Evolutionary conservation across 129 eudicot genomes (phyloP), one percentile per base, ranked within the genome.

Genomic region (Flaveria trinervia): DNA sequence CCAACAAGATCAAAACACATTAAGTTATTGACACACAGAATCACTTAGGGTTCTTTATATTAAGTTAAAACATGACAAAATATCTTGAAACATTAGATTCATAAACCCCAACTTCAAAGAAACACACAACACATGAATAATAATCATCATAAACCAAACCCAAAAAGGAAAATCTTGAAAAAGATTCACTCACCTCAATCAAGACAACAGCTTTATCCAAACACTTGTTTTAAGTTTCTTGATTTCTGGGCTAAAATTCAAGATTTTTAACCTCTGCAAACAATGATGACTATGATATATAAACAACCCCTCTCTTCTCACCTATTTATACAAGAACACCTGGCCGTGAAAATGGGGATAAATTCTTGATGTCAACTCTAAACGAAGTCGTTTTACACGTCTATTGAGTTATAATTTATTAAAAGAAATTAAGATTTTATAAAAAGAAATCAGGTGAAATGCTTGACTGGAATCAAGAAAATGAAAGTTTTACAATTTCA

Each of bases 401-500:
- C 36, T 12, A 30, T 1, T 1, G 17, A 52, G 70, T 9, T 18
- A 54, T 8, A 28, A 5, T 36, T 5, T 5, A 36, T 36, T n/a
- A 72, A 41, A 23, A 26, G 2, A 30, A 55, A 3, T 13, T 1
- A 33, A 15, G 22, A 61, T 62, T 75, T 57, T 69, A 26, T 6
- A 36, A 36, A 36, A 36, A 5, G 41, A 36, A 36, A 36, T 45
- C 28, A 5, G 69, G 26, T 73, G 28, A 54, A 16, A 72, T 74
- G 52, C 70, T 80, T 81, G 84, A 81, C 84, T 81, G 26, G 66
- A 43, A 67, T 20, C 65, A 36, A 73, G 76, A 41, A 76, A 81
- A 80, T 33, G 48, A 23, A 66, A 9, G 74, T 50, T 36, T 36
- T 36, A 36, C 5, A 36, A 36, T 65, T 51, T 73, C 71, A 65